Conservation (phyloP, 345 rosid species). For the Dovyalis caffra region DNA sequence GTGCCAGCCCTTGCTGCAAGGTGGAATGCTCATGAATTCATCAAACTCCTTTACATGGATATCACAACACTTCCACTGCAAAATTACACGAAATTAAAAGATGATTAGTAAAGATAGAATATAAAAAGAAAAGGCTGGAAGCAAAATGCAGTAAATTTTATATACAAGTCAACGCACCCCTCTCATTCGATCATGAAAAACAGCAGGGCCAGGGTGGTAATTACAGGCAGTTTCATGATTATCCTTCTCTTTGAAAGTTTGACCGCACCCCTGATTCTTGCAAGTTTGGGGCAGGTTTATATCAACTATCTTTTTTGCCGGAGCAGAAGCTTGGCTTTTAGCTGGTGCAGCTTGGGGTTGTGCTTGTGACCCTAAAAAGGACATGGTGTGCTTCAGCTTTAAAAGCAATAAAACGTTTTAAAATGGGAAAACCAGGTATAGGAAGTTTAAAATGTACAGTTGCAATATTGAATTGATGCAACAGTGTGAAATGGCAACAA, state of each 20-base stretch:
- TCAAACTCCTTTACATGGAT: constrained; percentile 88
- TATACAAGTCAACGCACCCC: constrained; percentile 60
- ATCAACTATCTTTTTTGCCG: constrained; percentile 50
- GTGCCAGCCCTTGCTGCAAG: constrained; percentile 95
- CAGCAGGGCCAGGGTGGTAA: constrained; percentile 94
- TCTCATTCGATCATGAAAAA: constrained; percentile 83
- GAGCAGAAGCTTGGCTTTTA: constrained; percentile 34
- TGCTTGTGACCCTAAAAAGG: constrained; percentile 58
- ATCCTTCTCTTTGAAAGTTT: constrained; percentile 79
- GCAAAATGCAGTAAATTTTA: neutral
- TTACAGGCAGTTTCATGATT: constrained; percentile 78
- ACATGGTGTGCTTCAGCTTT: constrained; percentile 12
- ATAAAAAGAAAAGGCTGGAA: neutral
- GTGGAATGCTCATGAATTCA: constrained; percentile 88
- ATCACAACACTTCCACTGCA: constrained; percentile 97
- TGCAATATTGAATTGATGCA: constrained; percentile 6
- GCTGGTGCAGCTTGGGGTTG: constrained; percentile 33
- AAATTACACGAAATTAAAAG: neutral
- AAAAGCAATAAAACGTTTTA: neutral
- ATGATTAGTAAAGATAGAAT: neutral
- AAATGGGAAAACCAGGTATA: neutral
- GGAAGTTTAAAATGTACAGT: no score
- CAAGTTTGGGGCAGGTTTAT: constrained; percentile 77
- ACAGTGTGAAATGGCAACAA: neutral
- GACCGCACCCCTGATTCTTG: constrained; percentile 80